Percentiles rank a stretch among this genome's conserved stretches.
phyloP scores from a whole-genome alignment of 2,329 filamentous ascomycete genomes.

The Gliomastix tumulicola region DNA sequence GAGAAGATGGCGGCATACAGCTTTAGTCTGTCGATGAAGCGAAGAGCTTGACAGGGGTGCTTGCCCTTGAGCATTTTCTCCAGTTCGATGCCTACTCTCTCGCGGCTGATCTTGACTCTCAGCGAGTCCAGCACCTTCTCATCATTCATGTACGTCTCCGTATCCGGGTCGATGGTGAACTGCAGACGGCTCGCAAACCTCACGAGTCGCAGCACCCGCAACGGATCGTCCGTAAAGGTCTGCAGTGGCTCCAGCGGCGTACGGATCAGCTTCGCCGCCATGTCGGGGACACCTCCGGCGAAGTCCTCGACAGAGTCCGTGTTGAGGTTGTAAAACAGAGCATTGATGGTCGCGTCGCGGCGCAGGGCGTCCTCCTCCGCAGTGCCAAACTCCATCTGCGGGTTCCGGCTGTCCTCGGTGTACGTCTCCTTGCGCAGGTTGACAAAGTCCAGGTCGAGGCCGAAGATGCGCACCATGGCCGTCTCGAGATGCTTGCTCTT shows the following conservation, averaged over 20 bases:
- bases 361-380: constrained; percentile 83
- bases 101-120: constrained; percentile 83
- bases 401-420: constrained; percentile 80
- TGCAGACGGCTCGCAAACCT: constrained; percentile 81
- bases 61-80: constrained; percentile 77
- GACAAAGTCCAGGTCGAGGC: constrained; percentile 86
- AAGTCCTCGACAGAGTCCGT: constrained; percentile 78
- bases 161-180: constrained; percentile 68
- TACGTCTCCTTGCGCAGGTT: constrained; percentile 93
- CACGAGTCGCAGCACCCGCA: constrained; percentile 79
- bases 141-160: constrained; percentile 69
- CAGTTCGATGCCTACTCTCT: constrained; percentile 79
- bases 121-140: constrained; percentile 71
- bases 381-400: constrained; percentile 88
- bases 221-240: constrained; percentile 90
- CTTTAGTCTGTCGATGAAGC: constrained; percentile 57
- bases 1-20: constrained; percentile 71
- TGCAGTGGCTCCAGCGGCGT: constrained; percentile 84
- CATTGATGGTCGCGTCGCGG: constrained; percentile 89
- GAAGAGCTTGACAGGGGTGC: constrained; percentile 54
- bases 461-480: constrained; percentile 77
- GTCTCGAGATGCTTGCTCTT: constrained; percentile 97
- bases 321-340: constrained; percentile 90
- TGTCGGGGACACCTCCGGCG: constrained; percentile 70
- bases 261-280: constrained; percentile 65